phyloP scores from a whole-genome alignment of 805 yeast species.

The Metschnikowia noctiluminum region DNA sequence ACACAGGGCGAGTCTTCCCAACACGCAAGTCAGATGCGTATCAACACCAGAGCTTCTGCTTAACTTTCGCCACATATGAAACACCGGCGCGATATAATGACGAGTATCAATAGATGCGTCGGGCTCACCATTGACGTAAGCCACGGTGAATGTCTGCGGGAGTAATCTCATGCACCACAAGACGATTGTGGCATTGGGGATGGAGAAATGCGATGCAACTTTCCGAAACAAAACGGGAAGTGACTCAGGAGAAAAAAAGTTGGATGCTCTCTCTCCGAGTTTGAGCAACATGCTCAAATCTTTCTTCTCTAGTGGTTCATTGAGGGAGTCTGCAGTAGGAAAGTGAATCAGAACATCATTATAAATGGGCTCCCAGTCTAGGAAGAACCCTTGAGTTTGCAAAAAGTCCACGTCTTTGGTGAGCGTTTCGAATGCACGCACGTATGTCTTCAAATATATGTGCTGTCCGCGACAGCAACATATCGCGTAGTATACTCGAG shows the following conservation, averaged over 20 bases:
- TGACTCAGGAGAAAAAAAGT: constrained; percentile 48
- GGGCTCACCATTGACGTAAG: constrained; percentile 21
- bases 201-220: constrained; percentile 50
- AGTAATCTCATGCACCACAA: constrained; percentile 52
- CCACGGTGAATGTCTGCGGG: constrained; percentile 42
- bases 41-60: constrained; percentile 52
- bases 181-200: constrained; percentile 49
- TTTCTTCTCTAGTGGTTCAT: constrained; percentile 45
- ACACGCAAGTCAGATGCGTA: constrained; percentile 57
- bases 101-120: constrained; percentile 37
- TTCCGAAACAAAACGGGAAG: constrained; percentile 51
- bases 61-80: constrained; percentile 67
- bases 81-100: constrained; percentile 61
- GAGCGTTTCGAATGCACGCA: constrained; percentile 56
- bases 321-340: constrained; percentile 38
- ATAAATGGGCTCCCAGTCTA: constrained; percentile 52
- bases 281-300: constrained; percentile 47
- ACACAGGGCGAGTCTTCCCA: constrained; percentile 58
- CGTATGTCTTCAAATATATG: constrained; percentile 55
- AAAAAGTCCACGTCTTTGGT: constrained; percentile 45
- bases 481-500: constrained; percentile 68
- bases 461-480: constrained; percentile 72
- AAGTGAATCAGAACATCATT: constrained; percentile 33
- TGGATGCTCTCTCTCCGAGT: constrained; percentile 52
- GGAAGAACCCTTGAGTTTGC: constrained; percentile 35